Percentiles rank a stretch among this genome's conserved stretches.
Conservation (phyloP, 2,329 filamentous ascomycete species). For the Metarhizium robertsii region DNA sequence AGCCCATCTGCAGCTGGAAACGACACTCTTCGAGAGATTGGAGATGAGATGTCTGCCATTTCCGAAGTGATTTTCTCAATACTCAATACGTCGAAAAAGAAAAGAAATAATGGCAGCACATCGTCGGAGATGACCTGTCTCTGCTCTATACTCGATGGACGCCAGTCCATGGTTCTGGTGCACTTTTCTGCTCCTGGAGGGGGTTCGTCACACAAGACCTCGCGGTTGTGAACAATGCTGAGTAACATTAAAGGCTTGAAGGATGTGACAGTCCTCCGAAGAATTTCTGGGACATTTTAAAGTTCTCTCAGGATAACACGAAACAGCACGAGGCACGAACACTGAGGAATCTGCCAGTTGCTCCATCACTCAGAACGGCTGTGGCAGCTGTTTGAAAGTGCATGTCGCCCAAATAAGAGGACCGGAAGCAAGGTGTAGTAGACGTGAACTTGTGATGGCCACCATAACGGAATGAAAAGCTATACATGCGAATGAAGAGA, state of each 20-base stretch:
- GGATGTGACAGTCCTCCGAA: not conserved
- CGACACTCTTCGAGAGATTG: not conserved
- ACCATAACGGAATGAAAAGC: not conserved
- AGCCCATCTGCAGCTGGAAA: constrained; percentile 1
- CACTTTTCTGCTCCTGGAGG: constrained; percentile 22
- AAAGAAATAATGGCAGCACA: not conserved
- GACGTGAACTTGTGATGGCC: not conserved
- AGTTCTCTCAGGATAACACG: not conserved
- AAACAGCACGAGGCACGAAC: not conserved
- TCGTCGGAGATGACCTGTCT: not conserved
- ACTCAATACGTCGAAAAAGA: constrained; percentile 23
- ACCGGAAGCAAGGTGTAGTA: not conserved
- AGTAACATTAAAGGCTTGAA: not conserved
- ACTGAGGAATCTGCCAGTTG: not conserved
- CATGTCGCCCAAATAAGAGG: not conserved
- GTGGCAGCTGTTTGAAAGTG: not conserved
- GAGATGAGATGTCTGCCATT: constrained; percentile 1
- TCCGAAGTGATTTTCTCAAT: not conserved
- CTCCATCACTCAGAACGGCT: not conserved
- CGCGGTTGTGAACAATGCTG: not conserved
- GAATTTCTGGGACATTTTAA: not conserved
- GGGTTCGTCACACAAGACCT: not conserved
- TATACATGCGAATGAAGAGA: not conserved
- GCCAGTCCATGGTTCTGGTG: constrained; percentile 38
- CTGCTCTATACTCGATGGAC: not conserved